phyloP scores from a whole-genome alignment of 306 rosid species.

The Lathyrus tuberosus region DNA sequence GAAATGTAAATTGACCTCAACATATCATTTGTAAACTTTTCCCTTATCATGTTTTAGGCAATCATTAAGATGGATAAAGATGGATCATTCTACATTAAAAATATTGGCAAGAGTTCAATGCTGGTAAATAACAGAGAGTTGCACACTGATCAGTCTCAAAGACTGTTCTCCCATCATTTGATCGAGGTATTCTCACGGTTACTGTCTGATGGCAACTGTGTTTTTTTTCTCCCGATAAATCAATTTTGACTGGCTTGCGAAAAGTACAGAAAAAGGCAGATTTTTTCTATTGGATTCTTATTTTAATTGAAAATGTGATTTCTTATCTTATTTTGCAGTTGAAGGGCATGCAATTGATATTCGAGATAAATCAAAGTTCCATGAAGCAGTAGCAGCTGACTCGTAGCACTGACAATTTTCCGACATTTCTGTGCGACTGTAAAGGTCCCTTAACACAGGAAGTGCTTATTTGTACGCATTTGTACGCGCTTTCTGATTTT shows the following conservation, averaged over 20 bases:
- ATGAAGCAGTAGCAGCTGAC: conserved; percentile 69
- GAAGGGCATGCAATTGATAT: conserved; percentile 70
- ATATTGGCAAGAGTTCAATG: conserved; percentile 74
- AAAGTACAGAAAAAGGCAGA: too few relatives aligned
- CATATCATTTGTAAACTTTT: conserved; percentile 3
- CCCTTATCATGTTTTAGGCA: conserved; percentile 57
- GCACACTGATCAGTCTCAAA: conserved; percentile 62
- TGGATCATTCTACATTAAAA: conserved; percentile 76
- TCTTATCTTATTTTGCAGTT: conserved; percentile 60
- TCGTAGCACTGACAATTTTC: conserved; percentile 44
- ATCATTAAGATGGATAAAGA: conserved; percentile 71
- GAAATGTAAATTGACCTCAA: conserved; percentile 28
- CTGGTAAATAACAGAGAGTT: conserved; percentile 77
- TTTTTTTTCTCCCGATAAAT: too few relatives aligned
- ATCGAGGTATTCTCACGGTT: conserved; percentile 69
- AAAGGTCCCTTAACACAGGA: conserved; percentile 52
- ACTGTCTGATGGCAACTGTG: not conserved
- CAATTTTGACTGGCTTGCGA: too few relatives aligned
- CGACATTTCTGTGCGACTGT: conserved; percentile 39
- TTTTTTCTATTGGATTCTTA: too few relatives aligned
- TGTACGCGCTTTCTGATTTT: conserved; percentile 63
- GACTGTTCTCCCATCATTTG: conserved; percentile 68
- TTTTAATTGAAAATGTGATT: too few relatives aligned
- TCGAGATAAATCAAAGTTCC: conserved; percentile 60
- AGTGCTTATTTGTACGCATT: conserved; percentile 52